phyloP scores from a whole-genome alignment of 768 basidiomycete species.

The Roridomyces roridus region DNA sequence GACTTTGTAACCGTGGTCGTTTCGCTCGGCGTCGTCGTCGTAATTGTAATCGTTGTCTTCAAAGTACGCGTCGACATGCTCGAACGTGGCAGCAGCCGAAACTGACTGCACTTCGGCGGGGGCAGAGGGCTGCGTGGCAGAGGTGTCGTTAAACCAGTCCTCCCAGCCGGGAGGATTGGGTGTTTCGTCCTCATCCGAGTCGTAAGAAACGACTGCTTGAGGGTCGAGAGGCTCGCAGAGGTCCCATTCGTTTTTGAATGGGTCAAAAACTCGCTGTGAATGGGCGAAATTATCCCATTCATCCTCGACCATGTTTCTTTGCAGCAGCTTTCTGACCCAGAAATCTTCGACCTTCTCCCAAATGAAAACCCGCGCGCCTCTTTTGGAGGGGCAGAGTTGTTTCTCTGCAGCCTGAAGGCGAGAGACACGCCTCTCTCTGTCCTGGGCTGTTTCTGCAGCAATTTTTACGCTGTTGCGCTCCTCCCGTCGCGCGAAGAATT shows the following conservation, averaged over 20 bases:
- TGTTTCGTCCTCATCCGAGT: background rate
- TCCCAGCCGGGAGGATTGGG: too few species aligned
- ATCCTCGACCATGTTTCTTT: background rate
- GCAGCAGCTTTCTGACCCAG: background rate
- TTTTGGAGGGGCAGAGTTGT: background rate
- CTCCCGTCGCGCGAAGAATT: background rate
- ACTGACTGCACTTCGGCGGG: background rate
- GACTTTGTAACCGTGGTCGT: background rate
- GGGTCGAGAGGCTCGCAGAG: conserved; percentile 2
- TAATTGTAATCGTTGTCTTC: background rate
- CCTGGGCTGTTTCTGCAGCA: background rate
- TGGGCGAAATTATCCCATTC: conserved; percentile 2
- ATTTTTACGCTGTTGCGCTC: background rate
- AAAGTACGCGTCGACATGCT: conserved; percentile 3
- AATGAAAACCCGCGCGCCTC: conserved; percentile 1
- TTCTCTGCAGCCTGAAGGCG: background rate
- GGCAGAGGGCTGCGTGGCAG: too few species aligned
- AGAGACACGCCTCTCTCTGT: background rate
- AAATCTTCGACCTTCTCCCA: conserved; percentile 4
- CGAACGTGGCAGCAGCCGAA: background rate
- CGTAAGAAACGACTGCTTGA: background rate
- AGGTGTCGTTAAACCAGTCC: too few species aligned
- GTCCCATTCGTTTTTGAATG: conserved; percentile 6
- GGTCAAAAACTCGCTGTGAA: conserved; percentile 7
- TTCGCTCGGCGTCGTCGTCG: background rate